Evolutionary conservation across 345 rosid species (phyloP).

Genomic region (Eucalyptus victrix): DNA sequence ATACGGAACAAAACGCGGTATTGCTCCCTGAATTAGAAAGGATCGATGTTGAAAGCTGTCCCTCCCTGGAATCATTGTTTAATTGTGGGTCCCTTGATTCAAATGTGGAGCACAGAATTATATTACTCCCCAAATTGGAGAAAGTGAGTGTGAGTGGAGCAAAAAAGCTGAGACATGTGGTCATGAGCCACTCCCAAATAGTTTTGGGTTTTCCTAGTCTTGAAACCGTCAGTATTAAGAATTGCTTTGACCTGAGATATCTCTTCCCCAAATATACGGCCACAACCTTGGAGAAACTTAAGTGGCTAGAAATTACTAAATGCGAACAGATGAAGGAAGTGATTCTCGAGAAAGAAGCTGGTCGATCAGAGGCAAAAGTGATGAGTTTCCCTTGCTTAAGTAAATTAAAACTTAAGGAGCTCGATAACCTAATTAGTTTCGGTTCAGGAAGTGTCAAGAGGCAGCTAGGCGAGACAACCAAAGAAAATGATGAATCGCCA

Average conservation of each 20-base stretch:
- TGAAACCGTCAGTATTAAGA: rapidly evolving
- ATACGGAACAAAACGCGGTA: rapidly evolving
- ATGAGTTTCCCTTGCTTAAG: background rate
- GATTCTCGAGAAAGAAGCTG: background rate
- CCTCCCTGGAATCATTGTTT: background rate
- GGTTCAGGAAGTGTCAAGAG: background rate
- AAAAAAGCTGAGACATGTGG: too few relatives aligned
- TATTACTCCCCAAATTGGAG: background rate
- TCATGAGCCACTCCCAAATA: background rate
- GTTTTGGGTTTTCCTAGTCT: background rate
- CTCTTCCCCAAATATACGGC: too few relatives aligned
- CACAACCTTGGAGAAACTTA: background rate
- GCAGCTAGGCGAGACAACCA: too few relatives aligned
- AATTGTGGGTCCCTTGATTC: background rate
- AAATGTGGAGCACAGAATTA: background rate
- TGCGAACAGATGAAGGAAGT: background rate
- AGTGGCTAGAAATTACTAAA: rapidly evolving
- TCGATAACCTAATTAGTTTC: background rate
- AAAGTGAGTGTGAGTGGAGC: rapidly evolving
- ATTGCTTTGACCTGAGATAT: background rate
- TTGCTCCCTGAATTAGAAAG: too few relatives aligned
- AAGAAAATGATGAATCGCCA: too few relatives aligned
- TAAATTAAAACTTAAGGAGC: background rate
- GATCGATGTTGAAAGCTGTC: too few relatives aligned
- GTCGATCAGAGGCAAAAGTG: background rate